Conservation (phyloP, 768 basidiomycete genomes). For the Mrakia gelida region DNA sequence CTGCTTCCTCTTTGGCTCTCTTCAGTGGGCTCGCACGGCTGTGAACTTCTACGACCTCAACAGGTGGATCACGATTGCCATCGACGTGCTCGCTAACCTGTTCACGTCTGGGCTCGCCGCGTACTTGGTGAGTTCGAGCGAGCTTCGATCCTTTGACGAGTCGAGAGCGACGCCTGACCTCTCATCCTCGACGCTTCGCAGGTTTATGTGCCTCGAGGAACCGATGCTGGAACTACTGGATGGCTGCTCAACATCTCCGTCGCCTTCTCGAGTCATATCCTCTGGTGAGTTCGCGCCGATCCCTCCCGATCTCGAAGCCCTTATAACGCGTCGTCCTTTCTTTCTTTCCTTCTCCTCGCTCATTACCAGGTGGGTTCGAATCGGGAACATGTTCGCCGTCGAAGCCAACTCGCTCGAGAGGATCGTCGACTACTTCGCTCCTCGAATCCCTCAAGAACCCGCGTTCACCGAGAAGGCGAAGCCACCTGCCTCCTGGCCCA, state of each 20-base stretch:
- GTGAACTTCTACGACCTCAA: constrained; percentile 49
- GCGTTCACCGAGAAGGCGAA: constrained; percentile 46
- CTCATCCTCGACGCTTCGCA: neutral
- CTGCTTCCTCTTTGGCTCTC: neutral
- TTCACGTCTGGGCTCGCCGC: constrained; percentile 56
- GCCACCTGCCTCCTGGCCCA: constrained; percentile 63
- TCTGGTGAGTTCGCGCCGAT: constrained; percentile 39
- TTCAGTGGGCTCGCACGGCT: constrained; percentile 44
- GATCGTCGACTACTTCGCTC: constrained; percentile 50
- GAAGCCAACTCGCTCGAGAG: constrained; percentile 44
- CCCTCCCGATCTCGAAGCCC: no score
- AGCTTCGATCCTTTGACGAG: constrained; percentile 24
- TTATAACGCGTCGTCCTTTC: no score
- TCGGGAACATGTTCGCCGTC: constrained; percentile 39
- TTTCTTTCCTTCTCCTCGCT: no score
- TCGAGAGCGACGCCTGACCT: neutral
- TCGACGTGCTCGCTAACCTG: constrained; percentile 59
- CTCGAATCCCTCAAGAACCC: constrained; percentile 54
- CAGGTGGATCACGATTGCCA: constrained; percentile 48
- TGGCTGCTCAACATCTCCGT: constrained; percentile 44
- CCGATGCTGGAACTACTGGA: constrained; percentile 42
- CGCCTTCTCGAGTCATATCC: constrained; percentile 40
- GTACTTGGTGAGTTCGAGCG: constrained; percentile 52
- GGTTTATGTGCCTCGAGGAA: constrained; percentile 42
- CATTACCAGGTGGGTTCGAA: constrained; percentile 36